Percentiles rank a stretch among this genome's conserved stretches.
phyloP scores from a whole-genome alignment of 345 rosid species.

The Gossypium ekmanianum region DNA sequence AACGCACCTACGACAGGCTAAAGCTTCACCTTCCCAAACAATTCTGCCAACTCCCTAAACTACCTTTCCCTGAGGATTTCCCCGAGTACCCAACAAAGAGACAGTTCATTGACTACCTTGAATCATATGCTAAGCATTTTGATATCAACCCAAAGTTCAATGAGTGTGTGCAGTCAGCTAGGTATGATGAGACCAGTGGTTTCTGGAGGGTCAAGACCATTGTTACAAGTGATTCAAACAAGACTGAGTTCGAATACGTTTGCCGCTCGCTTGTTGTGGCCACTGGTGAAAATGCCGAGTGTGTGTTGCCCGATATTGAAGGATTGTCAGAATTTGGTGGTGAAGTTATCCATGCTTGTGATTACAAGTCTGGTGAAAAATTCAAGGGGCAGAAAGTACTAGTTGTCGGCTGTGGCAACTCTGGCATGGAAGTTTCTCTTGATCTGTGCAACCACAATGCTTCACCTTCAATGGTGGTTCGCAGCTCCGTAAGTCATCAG shows the following conservation, averaged over 20 bases:
- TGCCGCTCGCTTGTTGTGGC: slow-evolving; percentile 96
- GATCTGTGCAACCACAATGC: slow-evolving; percentile 77
- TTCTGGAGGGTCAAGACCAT: slow-evolving; percentile 73
- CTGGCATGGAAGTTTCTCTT: slow-evolving; percentile 95
- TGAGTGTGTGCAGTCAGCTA: slow-evolving; percentile 73
- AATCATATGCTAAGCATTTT: slow-evolving; percentile 56
- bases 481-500: slow-evolving; percentile 76
- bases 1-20: slow-evolving; percentile 74
- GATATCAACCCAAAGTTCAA: slow-evolving; percentile 76
- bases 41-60: slow-evolving; percentile 76
- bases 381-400: slow-evolving; percentile 62
- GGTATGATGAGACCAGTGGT: slow-evolving; percentile 78
- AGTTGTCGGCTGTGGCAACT: slow-evolving; percentile 93
- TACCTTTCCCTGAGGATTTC: slow-evolving; percentile 69
- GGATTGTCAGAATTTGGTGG: slow-evolving; percentile 68
- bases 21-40: slow-evolving; percentile 83
- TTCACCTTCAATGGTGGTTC: slow-evolving; percentile 69
- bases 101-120: slow-evolving; percentile 72
- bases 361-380: slow-evolving; percentile 77
- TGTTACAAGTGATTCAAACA: slow-evolving; percentile 33
- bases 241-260: slow-evolving; percentile 67
- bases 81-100: slow-evolving; percentile 67
- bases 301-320: slow-evolving; percentile 62
- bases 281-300: slow-evolving; percentile 90
- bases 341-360: slow-evolving; percentile 60